Evolutionary conservation across 1,139 yeast genomes (phyloP).

Genomic region (Geotrichum macrosporum): DNA sequence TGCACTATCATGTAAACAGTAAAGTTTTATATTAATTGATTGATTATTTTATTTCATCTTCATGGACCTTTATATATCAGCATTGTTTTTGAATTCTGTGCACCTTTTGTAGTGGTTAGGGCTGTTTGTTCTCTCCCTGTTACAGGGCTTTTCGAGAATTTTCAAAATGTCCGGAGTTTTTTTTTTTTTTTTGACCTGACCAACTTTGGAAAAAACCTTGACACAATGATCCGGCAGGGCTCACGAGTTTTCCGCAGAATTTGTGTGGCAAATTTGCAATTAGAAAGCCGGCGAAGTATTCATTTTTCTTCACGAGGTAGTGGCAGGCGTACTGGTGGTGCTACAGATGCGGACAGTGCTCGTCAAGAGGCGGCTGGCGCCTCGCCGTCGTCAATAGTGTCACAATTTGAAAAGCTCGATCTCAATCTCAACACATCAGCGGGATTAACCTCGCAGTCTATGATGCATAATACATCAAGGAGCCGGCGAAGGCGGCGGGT

Average conservation of each 20-base stretch:
- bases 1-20: conserved; percentile 34
- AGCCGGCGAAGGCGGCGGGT: conserved; percentile 10
- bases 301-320: neutral
- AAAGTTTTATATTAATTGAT: too few species aligned
- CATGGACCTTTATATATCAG: too few species aligned
- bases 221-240: conserved; percentile 12
- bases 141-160: too few species aligned
- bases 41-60: too few species aligned
- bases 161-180: too few species aligned
- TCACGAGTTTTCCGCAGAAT: neutral
- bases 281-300: neutral
- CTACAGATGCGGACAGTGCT: conserved; percentile 2
- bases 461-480: neutral
- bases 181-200: too few species aligned
- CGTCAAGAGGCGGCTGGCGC: conserved; percentile 10
- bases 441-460: neutral
- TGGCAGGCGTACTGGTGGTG: neutral
- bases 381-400: neutral
- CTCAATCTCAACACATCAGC: neutral
- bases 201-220: too few species aligned
- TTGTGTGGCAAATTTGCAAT: neutral
- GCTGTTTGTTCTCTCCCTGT: too few species aligned
- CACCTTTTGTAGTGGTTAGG: too few species aligned
- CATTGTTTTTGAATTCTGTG: too few species aligned
- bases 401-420: conserved; percentile 7